These are phyloP conservation scores for Botrytis byssoidea DNA, from an alignment of 2,329 filamentous ascomycete genomes.

Conservation along the genomic window DNA sequence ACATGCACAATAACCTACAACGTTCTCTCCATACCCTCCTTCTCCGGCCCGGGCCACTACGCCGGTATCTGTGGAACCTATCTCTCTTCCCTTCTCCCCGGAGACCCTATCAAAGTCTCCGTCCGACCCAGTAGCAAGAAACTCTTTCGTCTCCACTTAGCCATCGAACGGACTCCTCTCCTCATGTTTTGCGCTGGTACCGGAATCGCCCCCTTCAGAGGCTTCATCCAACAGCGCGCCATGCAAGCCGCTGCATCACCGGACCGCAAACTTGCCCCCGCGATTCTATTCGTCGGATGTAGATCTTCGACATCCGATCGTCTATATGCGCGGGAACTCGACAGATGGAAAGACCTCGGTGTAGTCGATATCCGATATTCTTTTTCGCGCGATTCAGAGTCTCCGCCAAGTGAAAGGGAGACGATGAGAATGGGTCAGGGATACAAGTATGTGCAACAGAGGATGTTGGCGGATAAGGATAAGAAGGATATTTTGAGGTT, in stretches of 20 bases:
- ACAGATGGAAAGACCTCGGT: neutral
- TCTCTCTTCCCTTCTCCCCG: neutral
- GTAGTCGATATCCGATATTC: neutral
- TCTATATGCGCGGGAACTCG: neutral
- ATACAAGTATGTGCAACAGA: neutral
- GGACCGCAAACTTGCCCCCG: neutral
- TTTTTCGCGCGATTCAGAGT: neutral
- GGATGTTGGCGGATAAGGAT: neutral
- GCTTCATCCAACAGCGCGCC: constrained; percentile 2
- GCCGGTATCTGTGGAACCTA: neutral
- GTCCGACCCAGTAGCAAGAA: neutral
- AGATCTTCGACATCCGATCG: neutral
- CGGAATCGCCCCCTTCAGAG: neutral
- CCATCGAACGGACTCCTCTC: neutral
- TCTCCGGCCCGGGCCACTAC: neutral
- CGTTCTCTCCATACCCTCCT: neutral
- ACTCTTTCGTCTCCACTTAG: neutral
- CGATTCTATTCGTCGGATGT: neutral
- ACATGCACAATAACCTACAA: neutral
- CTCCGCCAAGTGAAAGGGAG: neutral
- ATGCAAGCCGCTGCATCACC: neutral
- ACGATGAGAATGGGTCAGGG: neutral
- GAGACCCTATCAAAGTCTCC: neutral
- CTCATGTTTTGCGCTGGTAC: neutral
- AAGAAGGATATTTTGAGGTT: neutral